These are phyloP conservation scores for Saccharomycopsis fodiens DNA, from an alignment of 805 yeast species.

Conservation along the genomic window DNA sequence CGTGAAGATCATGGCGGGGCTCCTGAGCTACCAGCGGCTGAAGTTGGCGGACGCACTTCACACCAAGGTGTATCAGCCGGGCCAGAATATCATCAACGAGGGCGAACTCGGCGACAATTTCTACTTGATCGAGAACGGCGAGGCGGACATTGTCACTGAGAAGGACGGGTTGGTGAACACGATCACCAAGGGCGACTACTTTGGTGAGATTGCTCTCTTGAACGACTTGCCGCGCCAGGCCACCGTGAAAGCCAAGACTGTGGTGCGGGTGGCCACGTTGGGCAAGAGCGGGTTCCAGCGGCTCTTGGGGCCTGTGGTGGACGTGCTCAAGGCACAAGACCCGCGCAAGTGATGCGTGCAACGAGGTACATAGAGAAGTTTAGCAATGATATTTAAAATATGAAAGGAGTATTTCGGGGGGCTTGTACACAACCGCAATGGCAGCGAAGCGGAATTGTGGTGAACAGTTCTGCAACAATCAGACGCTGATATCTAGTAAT, in stretches of 20 bases:
- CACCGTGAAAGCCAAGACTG: constrained; percentile 69
- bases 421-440: too few relatives aligned
- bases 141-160: constrained; percentile 61
- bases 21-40: constrained; percentile 75
- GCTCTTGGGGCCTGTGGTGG: constrained; percentile 89
- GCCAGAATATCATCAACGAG: constrained; percentile 69
- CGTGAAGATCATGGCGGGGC: constrained; percentile 69
- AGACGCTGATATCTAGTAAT: too few relatives aligned
- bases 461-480: too few relatives aligned
- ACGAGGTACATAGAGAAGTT: too few relatives aligned
- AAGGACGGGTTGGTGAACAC: constrained; percentile 53
- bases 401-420: too few relatives aligned
- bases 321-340: constrained; percentile 76
- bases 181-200: constrained; percentile 79
- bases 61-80: constrained; percentile 63
- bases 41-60: constrained; percentile 92
- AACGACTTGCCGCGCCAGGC: constrained; percentile 94
- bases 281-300: constrained; percentile 92
- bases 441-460: too few relatives aligned
- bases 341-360: constrained; percentile 42
- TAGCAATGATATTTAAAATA: too few relatives aligned
- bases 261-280: constrained; percentile 82
- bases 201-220: constrained; percentile 91
- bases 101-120: constrained; percentile 81
- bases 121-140: constrained; percentile 72